Evolutionary conservation across 306 rosid genomes (phyloP).

Genomic region (Acmispon strigosus): DNA sequence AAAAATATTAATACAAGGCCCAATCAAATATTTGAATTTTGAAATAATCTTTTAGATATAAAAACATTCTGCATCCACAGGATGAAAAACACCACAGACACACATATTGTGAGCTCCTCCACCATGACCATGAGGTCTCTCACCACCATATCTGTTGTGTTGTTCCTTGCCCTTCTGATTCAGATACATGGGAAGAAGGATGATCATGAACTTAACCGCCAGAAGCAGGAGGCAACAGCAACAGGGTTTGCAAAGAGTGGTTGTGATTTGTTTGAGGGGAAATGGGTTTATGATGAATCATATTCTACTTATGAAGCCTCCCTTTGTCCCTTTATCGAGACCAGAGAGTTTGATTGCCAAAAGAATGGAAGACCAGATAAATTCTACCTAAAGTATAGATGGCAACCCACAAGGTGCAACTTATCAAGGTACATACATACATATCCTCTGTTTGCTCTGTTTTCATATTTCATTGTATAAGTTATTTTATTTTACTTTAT

Average conservation of each 20-base stretch:
- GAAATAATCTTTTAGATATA: too few relatives aligned
- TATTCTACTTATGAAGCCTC: conserved; percentile 52
- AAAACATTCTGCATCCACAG: too few relatives aligned
- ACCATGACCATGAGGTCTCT: too few relatives aligned
- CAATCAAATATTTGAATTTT: too few relatives aligned
- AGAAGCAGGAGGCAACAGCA: neutral
- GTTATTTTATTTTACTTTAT: too few relatives aligned
- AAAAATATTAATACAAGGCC: too few relatives aligned
- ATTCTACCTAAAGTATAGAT: conserved; percentile 55
- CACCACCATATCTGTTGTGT: too few relatives aligned
- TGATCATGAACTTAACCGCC: too few relatives aligned
- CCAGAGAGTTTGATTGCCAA: conserved; percentile 45
- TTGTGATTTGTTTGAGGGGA: conserved; percentile 53
- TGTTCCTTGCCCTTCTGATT: too few relatives aligned
- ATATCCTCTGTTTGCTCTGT: neutral
- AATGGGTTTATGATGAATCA: conserved; percentile 52
- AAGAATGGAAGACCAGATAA: conserved; percentile 62
- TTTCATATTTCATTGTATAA: neutral
- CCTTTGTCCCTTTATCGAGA: conserved; percentile 52
- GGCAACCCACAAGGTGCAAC: conserved; percentile 66
- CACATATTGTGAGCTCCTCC: too few relatives aligned
- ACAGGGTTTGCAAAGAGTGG: neutral
- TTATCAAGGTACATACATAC: conserved; percentile 43
- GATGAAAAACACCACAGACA: too few relatives aligned
- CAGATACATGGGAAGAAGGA: too few relatives aligned